Evolutionary conservation across 1,284 basidiomycete genomes (phyloP).

Genomic region (Cryptococcus hybrid): DNA sequence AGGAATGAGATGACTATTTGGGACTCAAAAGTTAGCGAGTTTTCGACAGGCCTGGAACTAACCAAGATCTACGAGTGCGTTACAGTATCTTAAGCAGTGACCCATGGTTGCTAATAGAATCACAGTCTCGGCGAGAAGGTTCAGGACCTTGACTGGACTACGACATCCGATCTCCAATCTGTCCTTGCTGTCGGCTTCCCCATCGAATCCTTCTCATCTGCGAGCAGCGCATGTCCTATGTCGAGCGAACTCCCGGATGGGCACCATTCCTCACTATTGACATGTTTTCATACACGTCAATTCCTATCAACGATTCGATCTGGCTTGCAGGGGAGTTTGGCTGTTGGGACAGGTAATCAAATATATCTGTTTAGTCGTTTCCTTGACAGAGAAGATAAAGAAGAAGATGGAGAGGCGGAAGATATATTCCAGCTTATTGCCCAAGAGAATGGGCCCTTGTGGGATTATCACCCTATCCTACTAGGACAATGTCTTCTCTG

Average conservation of each 20-base stretch:
- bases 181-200: slow-evolving; percentile 81
- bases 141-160: slow-evolving; percentile 83
- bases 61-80: slow-evolving; percentile 60
- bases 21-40: slow-evolving; percentile 93
- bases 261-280: slow-evolving; percentile 69
- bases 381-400: slow-evolving; percentile 27
- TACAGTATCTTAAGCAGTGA: not conserved
- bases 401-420: slow-evolving; percentile 27
- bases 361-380: slow-evolving; percentile 62
- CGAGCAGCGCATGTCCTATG: slow-evolving; percentile 85
- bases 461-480: slow-evolving; percentile 88
- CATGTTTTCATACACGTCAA: slow-evolving; percentile 66
- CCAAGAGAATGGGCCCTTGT: slow-evolving; percentile 74
- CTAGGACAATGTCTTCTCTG: slow-evolving; percentile 85
- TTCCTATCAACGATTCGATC: slow-evolving; percentile 77
- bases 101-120: not conserved
- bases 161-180: slow-evolving; percentile 83
- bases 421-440: slow-evolving; percentile 79
- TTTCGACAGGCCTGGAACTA: slow-evolving; percentile 82
- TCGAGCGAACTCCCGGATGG: slow-evolving; percentile 77
- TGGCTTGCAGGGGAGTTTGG: slow-evolving; percentile 78
- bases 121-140: slow-evolving; percentile 56
- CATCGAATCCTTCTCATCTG: slow-evolving; percentile 76
- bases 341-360: slow-evolving; percentile 65
- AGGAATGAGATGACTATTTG: slow-evolving; percentile 80